Evolutionary conservation across 768 basidiomycete species (phyloP).

Genomic region (Stropharia rugosoannulata): DNA sequence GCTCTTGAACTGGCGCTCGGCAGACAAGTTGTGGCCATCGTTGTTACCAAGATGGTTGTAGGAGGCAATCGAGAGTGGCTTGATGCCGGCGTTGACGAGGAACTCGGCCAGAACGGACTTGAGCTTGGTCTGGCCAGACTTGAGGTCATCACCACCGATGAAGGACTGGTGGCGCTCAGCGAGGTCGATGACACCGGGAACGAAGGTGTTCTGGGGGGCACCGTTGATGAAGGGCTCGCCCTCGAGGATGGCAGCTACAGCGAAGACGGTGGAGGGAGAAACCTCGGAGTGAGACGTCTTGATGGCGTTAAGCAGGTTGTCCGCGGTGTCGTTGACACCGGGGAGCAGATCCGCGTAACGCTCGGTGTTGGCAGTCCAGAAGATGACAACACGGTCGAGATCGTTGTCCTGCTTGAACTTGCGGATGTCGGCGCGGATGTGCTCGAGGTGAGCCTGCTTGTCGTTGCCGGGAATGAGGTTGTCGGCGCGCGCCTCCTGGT

Average conservation of each 20-base stretch:
- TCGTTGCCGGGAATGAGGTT: constrained; percentile 84
- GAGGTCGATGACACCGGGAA: constrained; percentile 91
- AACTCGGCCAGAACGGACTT: constrained; percentile 98
- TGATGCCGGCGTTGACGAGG: constrained; percentile 98
- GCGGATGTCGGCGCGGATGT: constrained; percentile 91
- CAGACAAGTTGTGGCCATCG: constrained; percentile 89
- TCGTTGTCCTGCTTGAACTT: constrained; percentile 82
- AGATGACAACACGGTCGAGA: constrained; percentile 88
- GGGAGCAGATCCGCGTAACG: constrained; percentile 93
- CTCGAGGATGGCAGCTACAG: constrained; percentile 94
- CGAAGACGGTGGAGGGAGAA: constrained; percentile 95
- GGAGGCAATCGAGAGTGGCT: constrained; percentile 93
- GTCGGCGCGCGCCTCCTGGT: constrained; percentile 95
- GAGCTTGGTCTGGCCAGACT: constrained; percentile 97
- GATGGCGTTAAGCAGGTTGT: constrained; percentile 81
- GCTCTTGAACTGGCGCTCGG: constrained; percentile 92
- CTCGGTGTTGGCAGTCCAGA: constrained; percentile 99
- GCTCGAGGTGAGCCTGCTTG: constrained; percentile 91
- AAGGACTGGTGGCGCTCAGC: constrained; percentile 88
- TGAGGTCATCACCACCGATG: constrained; percentile 97
- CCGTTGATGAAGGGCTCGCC: constrained; percentile 96
- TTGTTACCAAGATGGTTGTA: constrained; percentile 99
- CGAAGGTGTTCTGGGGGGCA: constrained; percentile 98
- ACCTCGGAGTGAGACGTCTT: constrained; percentile 86
- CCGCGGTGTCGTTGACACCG: constrained; percentile 94